phyloP scores from a whole-genome alignment of 495 filamentous ascomycete species.

The Gamarada debralockiae region DNA sequence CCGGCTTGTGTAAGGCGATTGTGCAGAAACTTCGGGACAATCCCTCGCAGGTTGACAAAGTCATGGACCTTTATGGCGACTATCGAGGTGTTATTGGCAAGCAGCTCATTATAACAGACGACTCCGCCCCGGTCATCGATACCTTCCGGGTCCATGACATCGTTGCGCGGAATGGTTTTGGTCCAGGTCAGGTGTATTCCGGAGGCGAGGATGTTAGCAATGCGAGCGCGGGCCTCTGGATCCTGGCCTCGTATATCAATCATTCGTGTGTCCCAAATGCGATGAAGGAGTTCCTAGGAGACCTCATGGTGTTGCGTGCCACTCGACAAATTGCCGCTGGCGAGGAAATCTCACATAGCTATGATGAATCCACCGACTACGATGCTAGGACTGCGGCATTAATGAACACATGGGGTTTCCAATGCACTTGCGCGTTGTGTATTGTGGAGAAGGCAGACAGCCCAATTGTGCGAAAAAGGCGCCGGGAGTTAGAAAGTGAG shows the following conservation, averaged over 20 bases:
- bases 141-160: conserved; percentile 41
- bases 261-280: conserved; percentile 49
- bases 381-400: conserved; percentile 17
- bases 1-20: conserved; percentile 34
- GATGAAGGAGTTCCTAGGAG: conserved; percentile 49
- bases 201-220: conserved; percentile 23
- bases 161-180: conserved; percentile 34
- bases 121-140: conserved; percentile 44
- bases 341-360: conserved; percentile 40
- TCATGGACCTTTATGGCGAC: conserved; percentile 43
- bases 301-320: conserved; percentile 57
- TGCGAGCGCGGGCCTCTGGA: conserved; percentile 48
- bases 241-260: conserved; percentile 50
- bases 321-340: conserved; percentile 36
- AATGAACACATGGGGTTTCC: conserved; percentile 42
- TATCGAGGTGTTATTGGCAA: conserved; percentile 17
- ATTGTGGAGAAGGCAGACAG: conserved; percentile 29
- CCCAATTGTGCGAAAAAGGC: conserved; percentile 26
- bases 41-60: conserved; percentile 35
- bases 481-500: conserved; percentile 26
- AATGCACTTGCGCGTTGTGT: conserved; percentile 47
- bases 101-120: conserved; percentile 32
- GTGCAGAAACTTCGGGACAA: conserved; percentile 47
- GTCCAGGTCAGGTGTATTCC: conserved; percentile 12
- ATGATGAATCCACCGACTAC: conserved; percentile 26